phyloP scores from a whole-genome alignment of 306 rosid species.

The Arachis hypogaea region DNA sequence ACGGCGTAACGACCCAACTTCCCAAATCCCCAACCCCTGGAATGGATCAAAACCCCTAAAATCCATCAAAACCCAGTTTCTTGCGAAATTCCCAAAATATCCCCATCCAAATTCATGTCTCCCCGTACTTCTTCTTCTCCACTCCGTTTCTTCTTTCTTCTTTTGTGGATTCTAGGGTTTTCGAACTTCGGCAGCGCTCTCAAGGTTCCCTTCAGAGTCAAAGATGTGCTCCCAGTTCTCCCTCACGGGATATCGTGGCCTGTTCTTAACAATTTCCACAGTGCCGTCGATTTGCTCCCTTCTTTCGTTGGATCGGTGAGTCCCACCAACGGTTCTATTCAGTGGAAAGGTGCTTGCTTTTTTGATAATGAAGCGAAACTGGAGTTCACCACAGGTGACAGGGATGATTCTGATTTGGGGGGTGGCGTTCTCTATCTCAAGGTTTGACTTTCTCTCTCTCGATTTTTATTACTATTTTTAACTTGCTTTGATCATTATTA shows the following conservation, averaged over 20 bases:
- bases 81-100: neutral
- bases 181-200: conserved; percentile 45
- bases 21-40: conserved; percentile 36
- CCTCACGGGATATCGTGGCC: conserved; percentile 92
- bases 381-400: conserved; percentile 54
- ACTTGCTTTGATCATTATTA: neutral
- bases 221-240: conserved; percentile 88
- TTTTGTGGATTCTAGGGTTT: conserved; percentile 48
- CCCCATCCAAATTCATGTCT: conserved; percentile 39
- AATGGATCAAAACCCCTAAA: neutral
- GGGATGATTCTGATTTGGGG: conserved; percentile 54
- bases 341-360: conserved; percentile 94
- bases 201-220: conserved; percentile 69
- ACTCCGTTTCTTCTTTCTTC: neutral
- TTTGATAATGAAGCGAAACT: conserved; percentile 68
- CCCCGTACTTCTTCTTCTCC: neutral
- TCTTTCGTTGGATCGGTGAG: conserved; percentile 79
- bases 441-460: conserved; percentile 43
- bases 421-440: conserved; percentile 85
- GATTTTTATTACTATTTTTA: neutral
- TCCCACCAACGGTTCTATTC: conserved; percentile 60
- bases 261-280: conserved; percentile 80
- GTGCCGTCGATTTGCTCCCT: conserved; percentile 93
- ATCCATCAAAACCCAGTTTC: neutral
- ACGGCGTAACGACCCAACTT: conserved; percentile 17